A percentile compares a stretch with the other conserved stretches of the same genome.
These are phyloP conservation scores for Xerocomus nothofagi DNA, from an alignment of 1,284 basidiomycete species.

Conservation along the genomic window DNA sequence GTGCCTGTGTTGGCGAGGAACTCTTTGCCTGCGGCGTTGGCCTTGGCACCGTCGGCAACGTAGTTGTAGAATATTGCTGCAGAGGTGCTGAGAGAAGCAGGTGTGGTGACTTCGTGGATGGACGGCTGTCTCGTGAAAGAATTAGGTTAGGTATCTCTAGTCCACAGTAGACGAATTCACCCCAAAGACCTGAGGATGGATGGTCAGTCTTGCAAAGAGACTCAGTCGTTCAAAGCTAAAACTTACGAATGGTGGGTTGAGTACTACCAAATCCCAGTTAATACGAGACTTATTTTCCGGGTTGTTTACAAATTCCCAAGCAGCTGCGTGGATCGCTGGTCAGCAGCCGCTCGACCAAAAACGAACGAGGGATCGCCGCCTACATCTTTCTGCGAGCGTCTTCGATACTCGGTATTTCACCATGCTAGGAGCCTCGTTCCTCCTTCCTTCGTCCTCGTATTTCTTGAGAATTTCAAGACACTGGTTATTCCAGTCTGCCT, in stretches of 20 bases:
- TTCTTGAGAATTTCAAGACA: slow-evolving; percentile 53
- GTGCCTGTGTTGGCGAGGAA: slow-evolving; percentile 32
- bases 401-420: slow-evolving; percentile 63
- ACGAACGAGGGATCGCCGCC: background rate
- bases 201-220: background rate
- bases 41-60: slow-evolving; percentile 30
- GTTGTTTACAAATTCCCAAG: slow-evolving; percentile 56
- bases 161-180: slow-evolving; percentile 14
- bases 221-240: background rate
- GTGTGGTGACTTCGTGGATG: slow-evolving; percentile 51
- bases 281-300: slow-evolving; percentile 46
- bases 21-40: slow-evolving; percentile 26
- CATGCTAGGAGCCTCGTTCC: slow-evolving; percentile 39
- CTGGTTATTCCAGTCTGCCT: slow-evolving; percentile 66
- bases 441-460: slow-evolving; percentile 50
- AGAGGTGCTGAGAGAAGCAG: slow-evolving; percentile 50
- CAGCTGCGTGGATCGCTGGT: slow-evolving; percentile 32
- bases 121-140: slow-evolving; percentile 32
- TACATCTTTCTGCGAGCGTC: slow-evolving; percentile 66
- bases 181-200: slow-evolving; percentile 34
- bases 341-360: background rate
- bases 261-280: slow-evolving; percentile 53
- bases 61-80: slow-evolving; percentile 32
- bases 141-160: slow-evolving; percentile 1
- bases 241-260: slow-evolving; percentile 59